Conservation (phyloP, 495 filamentous ascomycete genomes). For the Penicillium malachiteum region DNA sequence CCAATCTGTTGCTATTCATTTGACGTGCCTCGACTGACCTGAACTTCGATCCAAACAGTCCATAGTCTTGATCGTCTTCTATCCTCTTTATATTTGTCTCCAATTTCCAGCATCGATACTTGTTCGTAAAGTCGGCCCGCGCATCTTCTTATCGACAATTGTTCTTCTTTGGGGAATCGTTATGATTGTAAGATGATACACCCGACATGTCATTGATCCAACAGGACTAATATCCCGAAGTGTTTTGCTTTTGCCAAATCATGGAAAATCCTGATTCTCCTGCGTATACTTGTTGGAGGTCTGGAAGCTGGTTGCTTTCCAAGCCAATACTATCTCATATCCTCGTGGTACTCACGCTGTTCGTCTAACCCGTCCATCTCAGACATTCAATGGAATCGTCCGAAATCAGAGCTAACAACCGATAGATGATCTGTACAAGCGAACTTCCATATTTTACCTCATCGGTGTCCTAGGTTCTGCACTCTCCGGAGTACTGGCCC, state of each 20-base stretch:
- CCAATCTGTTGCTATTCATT: neutral
- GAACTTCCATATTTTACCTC: slow-evolving; percentile 58
- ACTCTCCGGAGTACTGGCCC: slow-evolving; percentile 57
- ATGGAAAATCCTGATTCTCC: slow-evolving; percentile 44
- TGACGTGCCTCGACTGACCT: neutral
- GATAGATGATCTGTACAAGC: slow-evolving; percentile 44
- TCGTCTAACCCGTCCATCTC: neutral
- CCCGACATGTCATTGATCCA: too few relatives aligned
- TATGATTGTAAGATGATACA: slow-evolving; percentile 4
- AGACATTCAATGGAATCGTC: neutral
- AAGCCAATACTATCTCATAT: slow-evolving; percentile 14
- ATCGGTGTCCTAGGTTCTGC: slow-evolving; percentile 52
- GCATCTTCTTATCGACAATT: slow-evolving; percentile 6
- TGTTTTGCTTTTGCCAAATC: slow-evolving; percentile 46
- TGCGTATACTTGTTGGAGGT: slow-evolving; percentile 55
- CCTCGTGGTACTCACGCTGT: slow-evolving; percentile 15
- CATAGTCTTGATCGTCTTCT: slow-evolving; percentile 8
- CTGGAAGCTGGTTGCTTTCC: slow-evolving; percentile 50
- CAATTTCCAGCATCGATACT: slow-evolving; percentile 7
- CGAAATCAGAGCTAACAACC: neutral
- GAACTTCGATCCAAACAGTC: slow-evolving; percentile 2
- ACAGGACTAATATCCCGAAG: neutral
- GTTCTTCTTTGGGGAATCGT: slow-evolving; percentile 10
- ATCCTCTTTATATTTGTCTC: slow-evolving; percentile 6
- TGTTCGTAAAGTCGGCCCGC: slow-evolving; percentile 9